Percentiles rank a stretch among this genome's conserved stretches.
phyloP scores from a whole-genome alignment of 805 yeast genomes.

The Blastobotrys mokoenaii region DNA sequence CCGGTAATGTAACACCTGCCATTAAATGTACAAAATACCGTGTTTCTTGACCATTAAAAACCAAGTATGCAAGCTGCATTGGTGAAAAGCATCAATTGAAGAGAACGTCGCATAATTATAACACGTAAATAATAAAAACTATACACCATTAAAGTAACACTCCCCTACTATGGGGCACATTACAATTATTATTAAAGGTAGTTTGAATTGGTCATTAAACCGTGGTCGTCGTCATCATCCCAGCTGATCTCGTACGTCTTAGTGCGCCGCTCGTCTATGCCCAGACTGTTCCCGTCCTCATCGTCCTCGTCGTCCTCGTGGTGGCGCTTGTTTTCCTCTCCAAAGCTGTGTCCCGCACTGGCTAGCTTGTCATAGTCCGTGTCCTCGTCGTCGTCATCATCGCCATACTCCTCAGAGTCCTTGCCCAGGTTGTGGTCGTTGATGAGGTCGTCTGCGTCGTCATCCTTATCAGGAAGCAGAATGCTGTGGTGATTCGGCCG shows the following conservation, averaged over 20 bases:
- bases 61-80: too few relatives aligned
- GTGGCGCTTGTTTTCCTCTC: slow-evolving; percentile 24
- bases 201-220: background rate
- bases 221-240: slow-evolving; percentile 17
- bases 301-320: slow-evolving; percentile 22
- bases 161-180: background rate
- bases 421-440: background rate
- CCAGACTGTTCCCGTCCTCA: slow-evolving; percentile 10
- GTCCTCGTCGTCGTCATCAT: slow-evolving; percentile 12
- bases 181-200: background rate
- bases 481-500: slow-evolving; percentile 7
- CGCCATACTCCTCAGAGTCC: slow-evolving; percentile 8
- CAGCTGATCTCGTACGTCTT: slow-evolving; percentile 25
- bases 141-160: background rate
- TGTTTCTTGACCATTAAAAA: too few relatives aligned
- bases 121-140: background rate
- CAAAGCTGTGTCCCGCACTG: slow-evolving; percentile 8
- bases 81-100: too few relatives aligned
- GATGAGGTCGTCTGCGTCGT: slow-evolving; percentile 3
- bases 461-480: slow-evolving; percentile 19
- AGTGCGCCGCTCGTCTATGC: slow-evolving; percentile 21
- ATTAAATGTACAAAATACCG: too few relatives aligned
- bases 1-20: too few relatives aligned
- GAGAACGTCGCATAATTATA: too few relatives aligned
- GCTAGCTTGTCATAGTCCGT: too few relatives aligned